Evolutionary conservation across 2,329 filamentous ascomycete genomes (phyloP), one percentile per base, ranked within the genome.

Genomic region (Fusarium proliferatum): DNA sequence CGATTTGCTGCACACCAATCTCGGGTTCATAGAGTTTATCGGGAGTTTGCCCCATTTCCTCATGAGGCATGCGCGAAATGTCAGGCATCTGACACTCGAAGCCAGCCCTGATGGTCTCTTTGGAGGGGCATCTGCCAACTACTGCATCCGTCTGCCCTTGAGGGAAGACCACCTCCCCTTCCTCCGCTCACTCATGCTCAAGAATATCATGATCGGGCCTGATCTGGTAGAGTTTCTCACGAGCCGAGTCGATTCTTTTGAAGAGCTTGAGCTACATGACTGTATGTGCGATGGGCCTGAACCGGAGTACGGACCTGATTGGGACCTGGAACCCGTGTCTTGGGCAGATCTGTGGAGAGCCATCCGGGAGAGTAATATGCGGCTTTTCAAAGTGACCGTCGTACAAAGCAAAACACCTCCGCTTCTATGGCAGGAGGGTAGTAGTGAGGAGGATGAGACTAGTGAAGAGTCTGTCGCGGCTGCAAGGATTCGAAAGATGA

Each of bases 161-260:
- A 19, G 3, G 6, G 16, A 33, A 2, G 2, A 30, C 11, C 17
- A 9, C 2, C 1, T 51, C 1, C 19, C 33, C 2, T 13, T 6
- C 15, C 64, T 58, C 16, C 4, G 16, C 0, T 57, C 38, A 7
- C 19, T 69, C 10, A 48, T 11, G 3, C 28, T 69, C 3, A 57
- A 57, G 23, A 49, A 68, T 5, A 17, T 58, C 6, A n/a, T 39
- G 15, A 16, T 69, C 2, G 45, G 64, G 2, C 4, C 21, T 16
- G 49, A 52, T 6, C 7, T 59, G 1, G 3, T 45, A 5, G 19
- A 52, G 2, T 64, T 67, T 0, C 28, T 67, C 4, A 12, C 9
- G 0, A 49, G 19, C 1, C 52, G 30, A 3, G 52, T 9, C 4
- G 33, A 59, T 28, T n/a, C 21, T 8, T n/a, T 67, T 4, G n/a